A percentile compares a stretch with the other conserved stretches of the same genome.
Conservation (phyloP, 2,329 filamentous ascomycete species). For the Fusarium concolor region DNA sequence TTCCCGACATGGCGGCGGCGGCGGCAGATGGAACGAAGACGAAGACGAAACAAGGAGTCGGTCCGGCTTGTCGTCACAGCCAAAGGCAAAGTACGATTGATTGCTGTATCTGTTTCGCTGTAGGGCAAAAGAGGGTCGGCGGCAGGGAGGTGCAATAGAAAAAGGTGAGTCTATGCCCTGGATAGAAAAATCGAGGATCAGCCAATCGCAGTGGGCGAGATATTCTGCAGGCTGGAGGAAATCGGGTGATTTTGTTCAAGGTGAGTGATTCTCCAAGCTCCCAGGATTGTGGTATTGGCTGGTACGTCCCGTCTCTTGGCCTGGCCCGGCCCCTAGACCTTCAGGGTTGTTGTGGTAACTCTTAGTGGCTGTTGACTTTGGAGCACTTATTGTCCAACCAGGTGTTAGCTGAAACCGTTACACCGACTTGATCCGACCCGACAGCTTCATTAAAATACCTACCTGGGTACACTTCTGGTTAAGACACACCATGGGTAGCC, state of each 20-base stretch:
- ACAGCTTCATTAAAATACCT: not conserved
- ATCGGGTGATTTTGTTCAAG: constrained; percentile 45
- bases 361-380: constrained; percentile 38
- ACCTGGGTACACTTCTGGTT: not conserved
- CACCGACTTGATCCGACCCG: constrained; percentile 23
- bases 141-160: constrained; percentile 19
- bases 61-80: constrained; percentile 31
- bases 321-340: constrained; percentile 22
- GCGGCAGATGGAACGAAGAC: constrained; percentile 40
- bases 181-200: constrained; percentile 31
- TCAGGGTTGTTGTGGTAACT: constrained; percentile 36
- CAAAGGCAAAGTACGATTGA: constrained; percentile 33
- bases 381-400: constrained; percentile 17
- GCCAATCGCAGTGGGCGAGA: constrained; percentile 46
- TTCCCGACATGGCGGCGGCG: constrained; percentile 64
- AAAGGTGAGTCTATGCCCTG: constrained; percentile 35
- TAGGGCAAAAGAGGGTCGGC: constrained; percentile 29
- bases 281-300: constrained; percentile 19
- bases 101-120: constrained; percentile 30
- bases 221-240: constrained; percentile 40
- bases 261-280: constrained; percentile 30
- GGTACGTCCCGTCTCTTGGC: constrained; percentile 23
- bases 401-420: constrained; percentile 4
- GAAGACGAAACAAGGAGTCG: constrained; percentile 36
- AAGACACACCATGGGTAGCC: not conserved